phyloP scores from a whole-genome alignment of 352 stramenopile genomes.

The Porosira glacialis region DNA sequence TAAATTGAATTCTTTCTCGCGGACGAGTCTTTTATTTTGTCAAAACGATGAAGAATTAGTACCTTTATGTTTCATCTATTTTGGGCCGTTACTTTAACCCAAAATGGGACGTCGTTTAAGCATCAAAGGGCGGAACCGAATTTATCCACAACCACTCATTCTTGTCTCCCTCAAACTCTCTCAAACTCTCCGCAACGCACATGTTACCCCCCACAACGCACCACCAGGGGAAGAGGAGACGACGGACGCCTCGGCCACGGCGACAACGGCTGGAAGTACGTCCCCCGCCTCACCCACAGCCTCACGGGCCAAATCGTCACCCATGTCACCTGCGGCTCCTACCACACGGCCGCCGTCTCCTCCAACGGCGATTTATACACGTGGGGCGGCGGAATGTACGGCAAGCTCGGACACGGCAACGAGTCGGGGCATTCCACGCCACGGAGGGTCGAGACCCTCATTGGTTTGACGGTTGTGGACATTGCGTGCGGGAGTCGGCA shows the following conservation, averaged over 20 bases:
- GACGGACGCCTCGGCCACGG: constrained; percentile 78
- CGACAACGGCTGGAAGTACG: constrained; percentile 94
- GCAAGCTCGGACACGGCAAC: constrained; percentile 86
- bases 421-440: constrained; percentile 90
- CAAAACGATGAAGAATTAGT: too few species aligned
- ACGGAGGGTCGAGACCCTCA: constrained; percentile 90
- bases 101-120: too few species aligned
- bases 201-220: too few species aligned
- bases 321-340: constrained; percentile 84
- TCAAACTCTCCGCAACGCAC: too few species aligned
- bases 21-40: too few species aligned
- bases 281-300: constrained; percentile 88
- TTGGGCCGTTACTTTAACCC: too few species aligned
- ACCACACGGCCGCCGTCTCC: constrained; percentile 92
- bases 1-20: too few species aligned
- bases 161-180: too few species aligned
- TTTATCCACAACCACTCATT: too few species aligned
- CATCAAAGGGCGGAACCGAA: too few species aligned
- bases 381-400: constrained; percentile 92
- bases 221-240: constrained; percentile 69
- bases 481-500: constrained; percentile 92
- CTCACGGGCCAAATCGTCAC: constrained; percentile 88
- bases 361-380: constrained; percentile 89
- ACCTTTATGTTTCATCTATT: too few species aligned
- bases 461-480: constrained; percentile 85